A percentile compares a stretch with the other conserved stretches of the same genome.
These are phyloP conservation scores for Aspergillus terreus DNA, from an alignment of 2,329 filamentous ascomycete species.

Conservation along the genomic window DNA sequence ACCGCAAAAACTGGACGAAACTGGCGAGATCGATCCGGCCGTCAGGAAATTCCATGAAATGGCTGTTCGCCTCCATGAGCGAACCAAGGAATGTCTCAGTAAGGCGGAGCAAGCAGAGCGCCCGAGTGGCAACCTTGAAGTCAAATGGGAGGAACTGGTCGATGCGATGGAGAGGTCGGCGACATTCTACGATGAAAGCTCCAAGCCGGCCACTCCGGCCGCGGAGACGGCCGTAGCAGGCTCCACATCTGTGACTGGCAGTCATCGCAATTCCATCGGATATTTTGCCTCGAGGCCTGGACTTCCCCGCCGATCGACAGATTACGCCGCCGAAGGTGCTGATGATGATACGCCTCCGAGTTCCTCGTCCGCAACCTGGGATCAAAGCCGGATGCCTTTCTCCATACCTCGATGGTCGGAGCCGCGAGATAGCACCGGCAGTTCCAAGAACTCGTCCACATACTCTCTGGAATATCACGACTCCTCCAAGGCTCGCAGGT, in stretches of 20 bases:
- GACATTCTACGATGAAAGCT: slow-evolving; percentile 40
- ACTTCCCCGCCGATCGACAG: slow-evolving; percentile 38
- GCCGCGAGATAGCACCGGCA: slow-evolving; percentile 39
- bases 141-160: slow-evolving; percentile 49
- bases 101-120: slow-evolving; percentile 48
- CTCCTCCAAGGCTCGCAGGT: slow-evolving; percentile 31
- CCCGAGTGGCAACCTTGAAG: slow-evolving; percentile 43
- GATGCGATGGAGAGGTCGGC: slow-evolving; percentile 44
- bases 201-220: slow-evolving; percentile 36
- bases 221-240: slow-evolving; percentile 29
- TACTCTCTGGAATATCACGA: slow-evolving; percentile 42
- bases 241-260: slow-evolving; percentile 27
- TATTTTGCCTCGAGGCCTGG: slow-evolving; percentile 37
- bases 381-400: slow-evolving; percentile 40
- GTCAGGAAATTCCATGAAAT: slow-evolving; percentile 42
- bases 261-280: slow-evolving; percentile 39
- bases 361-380: slow-evolving; percentile 42
- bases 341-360: slow-evolving; percentile 46
- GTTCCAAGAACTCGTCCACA: slow-evolving; percentile 46
- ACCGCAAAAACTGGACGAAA: slow-evolving; percentile 36
- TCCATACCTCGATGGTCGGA: slow-evolving; percentile 38
- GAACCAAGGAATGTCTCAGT: slow-evolving; percentile 44
- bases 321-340: slow-evolving; percentile 28
- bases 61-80: slow-evolving; percentile 40
- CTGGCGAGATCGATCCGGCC: slow-evolving; percentile 35